These are phyloP conservation scores for Camillea tinctor DNA, from an alignment of 2,329 filamentous ascomycete species.

Conservation along the genomic window DNA sequence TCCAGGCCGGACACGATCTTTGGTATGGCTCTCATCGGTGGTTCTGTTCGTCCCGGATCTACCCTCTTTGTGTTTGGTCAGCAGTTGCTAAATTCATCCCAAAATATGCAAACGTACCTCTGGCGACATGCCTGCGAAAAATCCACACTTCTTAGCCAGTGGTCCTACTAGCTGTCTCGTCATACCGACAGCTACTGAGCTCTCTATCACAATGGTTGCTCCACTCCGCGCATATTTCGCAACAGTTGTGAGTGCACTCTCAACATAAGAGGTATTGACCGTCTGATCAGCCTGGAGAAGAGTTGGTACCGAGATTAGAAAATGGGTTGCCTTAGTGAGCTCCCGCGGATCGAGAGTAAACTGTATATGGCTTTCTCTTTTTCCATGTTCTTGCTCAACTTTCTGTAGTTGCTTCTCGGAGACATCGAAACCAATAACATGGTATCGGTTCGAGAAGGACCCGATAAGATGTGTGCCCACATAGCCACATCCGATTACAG, in stretches of 20 bases:
- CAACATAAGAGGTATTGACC: constrained; percentile 47
- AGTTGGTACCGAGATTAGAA: constrained; percentile 54
- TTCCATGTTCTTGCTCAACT: constrained; percentile 30
- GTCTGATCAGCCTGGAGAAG: constrained; percentile 45
- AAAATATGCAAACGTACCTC: constrained; percentile 30
- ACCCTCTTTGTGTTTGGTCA: constrained; percentile 37
- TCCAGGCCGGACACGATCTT: constrained; percentile 55
- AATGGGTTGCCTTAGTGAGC: constrained; percentile 46
- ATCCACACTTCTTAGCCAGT: constrained; percentile 40
- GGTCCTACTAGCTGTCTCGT: constrained; percentile 49
- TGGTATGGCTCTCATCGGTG: constrained; percentile 44
- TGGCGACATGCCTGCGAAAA: constrained; percentile 51
- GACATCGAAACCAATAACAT: constrained; percentile 49
- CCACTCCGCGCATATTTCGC: constrained; percentile 41
- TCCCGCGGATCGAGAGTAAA: constrained; percentile 40
- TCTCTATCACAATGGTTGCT: constrained; percentile 51
- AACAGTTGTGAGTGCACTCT: constrained; percentile 43
- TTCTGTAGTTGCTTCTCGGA: constrained; percentile 38
- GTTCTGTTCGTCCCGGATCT: constrained; percentile 47
- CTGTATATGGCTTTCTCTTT: constrained; percentile 27
- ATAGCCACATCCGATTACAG: constrained; percentile 53
- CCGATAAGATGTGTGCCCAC: constrained; percentile 49
- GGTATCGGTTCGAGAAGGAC: constrained; percentile 40
- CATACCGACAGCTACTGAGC: constrained; percentile 54
- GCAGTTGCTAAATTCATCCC: neutral